Evolutionary conservation across 202 grass and related monocot genomes (phyloP).

Genomic region (Setaria italica): DNA sequence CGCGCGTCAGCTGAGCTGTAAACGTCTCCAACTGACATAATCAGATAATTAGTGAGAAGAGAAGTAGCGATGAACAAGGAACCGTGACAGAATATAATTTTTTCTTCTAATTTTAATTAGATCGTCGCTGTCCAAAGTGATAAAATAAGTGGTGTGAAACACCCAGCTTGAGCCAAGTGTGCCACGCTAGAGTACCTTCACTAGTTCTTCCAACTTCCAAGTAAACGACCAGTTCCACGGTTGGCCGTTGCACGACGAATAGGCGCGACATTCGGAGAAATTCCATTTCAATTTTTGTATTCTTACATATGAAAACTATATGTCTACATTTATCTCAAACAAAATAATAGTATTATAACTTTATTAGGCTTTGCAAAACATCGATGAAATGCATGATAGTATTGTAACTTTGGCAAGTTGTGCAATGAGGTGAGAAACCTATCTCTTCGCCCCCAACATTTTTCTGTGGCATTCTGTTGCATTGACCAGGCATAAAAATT

Average conservation of each 20-base stretch:
- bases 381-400: background rate
- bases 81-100: background rate
- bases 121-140: background rate
- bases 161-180: background rate
- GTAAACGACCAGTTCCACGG: background rate
- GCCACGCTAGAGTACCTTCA: background rate
- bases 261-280: background rate
- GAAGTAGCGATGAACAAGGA: background rate
- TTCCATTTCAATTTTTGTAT: background rate
- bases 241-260: background rate
- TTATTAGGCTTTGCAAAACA: background rate
- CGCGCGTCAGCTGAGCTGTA: constrained; percentile 1
- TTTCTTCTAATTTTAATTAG: background rate
- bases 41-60: background rate
- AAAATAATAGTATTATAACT: background rate
- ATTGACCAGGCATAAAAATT: background rate
- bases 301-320: background rate
- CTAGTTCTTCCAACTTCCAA: background rate
- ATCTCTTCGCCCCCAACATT: background rate
- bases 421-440: background rate
- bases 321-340: background rate
- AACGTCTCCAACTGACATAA: background rate
- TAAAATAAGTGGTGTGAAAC: background rate
- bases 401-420: background rate
- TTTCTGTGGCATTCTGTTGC: background rate